Evolutionary conservation across 1,284 basidiomycete species (phyloP), one percentile per base, ranked within the genome.

Genomic region (Phellinidium pouzarii): DNA sequence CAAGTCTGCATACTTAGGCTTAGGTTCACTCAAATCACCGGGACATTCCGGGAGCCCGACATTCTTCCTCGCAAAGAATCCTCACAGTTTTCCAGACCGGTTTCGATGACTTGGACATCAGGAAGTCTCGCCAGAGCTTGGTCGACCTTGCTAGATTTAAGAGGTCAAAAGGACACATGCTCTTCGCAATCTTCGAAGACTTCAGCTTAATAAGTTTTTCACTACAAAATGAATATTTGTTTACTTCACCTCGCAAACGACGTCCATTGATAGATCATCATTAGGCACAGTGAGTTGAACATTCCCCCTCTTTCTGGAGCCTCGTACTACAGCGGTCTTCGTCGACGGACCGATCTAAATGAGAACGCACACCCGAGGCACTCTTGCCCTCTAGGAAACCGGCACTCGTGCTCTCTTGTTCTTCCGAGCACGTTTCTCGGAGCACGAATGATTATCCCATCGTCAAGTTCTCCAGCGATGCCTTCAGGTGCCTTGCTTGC

Each of bases 21-120:
- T n/a, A n/a, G n/a, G n/a, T 42, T 71, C 70, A 25, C 59, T 62
- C 43, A 69, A 44, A 51, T 70, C 68, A 4, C 58, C 45, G 8
- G 70, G 71, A 53, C 66, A 67, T 7, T 65, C 59, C 1, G 66
- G 66, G n/a, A 66, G 56, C 20, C 52, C 59, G 34, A 51, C 29
- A 36, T 23, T 49, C 14, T 25, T 23, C 9, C 53, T 40, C 9
- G 58, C 56, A n/a, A n/a, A n/a, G n/a, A n/a, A n/a, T n/a, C n/a
- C n/a, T n/a, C n/a, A n/a, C n/a, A n/a, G 48, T 43, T 8, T 49
- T 44, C 59, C 59, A 60, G n/a, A 58, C 50, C 4, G 37, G 37
- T 37, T 40, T 40, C 19, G 58, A 58, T n/a, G 25, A 19, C 17
- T 53, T 51, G 7, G 56, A 50, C 58, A 58, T 59, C 3, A 59